Percentiles rank a stretch among this genome's conserved stretches.
phyloP scores from a whole-genome alignment of 2,329 filamentous ascomycete genomes.

The Botrytis cinerea region DNA sequence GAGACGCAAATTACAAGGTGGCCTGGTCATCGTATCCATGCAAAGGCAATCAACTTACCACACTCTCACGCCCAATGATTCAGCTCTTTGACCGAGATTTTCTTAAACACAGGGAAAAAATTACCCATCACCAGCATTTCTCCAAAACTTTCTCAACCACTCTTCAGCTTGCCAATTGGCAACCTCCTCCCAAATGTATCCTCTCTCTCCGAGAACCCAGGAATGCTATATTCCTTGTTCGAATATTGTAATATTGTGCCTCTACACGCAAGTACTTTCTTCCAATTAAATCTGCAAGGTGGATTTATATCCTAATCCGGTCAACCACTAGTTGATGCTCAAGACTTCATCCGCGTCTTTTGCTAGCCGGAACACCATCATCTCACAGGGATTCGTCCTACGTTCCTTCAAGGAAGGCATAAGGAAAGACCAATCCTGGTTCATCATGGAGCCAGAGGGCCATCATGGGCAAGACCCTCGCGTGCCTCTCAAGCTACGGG shows the following conservation, averaged over 20 bases:
- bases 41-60: background rate
- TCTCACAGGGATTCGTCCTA: slow-evolving; percentile 11
- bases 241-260: background rate
- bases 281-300: slow-evolving; percentile 9
- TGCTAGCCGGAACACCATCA: slow-evolving; percentile 6
- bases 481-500: slow-evolving; percentile 6
- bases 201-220: slow-evolving; percentile 4
- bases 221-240: slow-evolving; percentile 4
- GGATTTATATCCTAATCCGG: slow-evolving; percentile 2
- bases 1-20: slow-evolving; percentile 2
- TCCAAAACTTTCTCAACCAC: slow-evolving; percentile 4
- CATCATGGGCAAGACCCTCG: slow-evolving; percentile 7
- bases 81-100: background rate
- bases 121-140: background rate
- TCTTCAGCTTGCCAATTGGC: slow-evolving; percentile 13
- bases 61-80: background rate
- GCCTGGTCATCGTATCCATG: slow-evolving; percentile 6
- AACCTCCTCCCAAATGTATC: slow-evolving; percentile 5
- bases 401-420: slow-evolving; percentile 18
- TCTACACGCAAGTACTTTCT: background rate
- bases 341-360: slow-evolving; percentile 17
- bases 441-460: slow-evolving; percentile 4
- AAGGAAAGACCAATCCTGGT: slow-evolving; percentile 10
- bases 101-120: slow-evolving; percentile 6
- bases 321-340: slow-evolving; percentile 10